Evolutionary conservation across 768 basidiomycete genomes (phyloP).

Genomic region (Strobilomyces echinocephalus): DNA sequence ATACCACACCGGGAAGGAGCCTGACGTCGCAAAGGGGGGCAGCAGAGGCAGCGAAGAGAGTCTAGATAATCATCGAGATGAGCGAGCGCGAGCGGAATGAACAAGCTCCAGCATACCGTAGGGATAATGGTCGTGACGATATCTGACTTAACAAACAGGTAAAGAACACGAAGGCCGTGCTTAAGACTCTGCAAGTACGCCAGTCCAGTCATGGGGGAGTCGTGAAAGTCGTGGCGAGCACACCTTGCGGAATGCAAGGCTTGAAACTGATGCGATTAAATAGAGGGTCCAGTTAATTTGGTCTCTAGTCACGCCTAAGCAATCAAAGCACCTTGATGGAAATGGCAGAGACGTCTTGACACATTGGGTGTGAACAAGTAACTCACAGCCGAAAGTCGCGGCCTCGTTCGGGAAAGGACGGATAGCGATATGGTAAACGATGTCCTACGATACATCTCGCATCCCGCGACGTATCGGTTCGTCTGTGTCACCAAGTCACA

Average conservation of each 20-base stretch:
- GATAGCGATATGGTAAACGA: background rate
- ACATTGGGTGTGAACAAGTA: constrained; percentile 8
- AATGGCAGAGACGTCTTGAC: constrained; percentile 1
- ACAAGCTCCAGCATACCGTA: constrained; percentile 12
- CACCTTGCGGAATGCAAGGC: background rate
- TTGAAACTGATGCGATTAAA: constrained; percentile 13
- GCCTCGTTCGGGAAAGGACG: constrained; percentile 1
- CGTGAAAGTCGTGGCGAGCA: constrained; percentile 15
- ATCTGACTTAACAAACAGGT: constrained; percentile 26
- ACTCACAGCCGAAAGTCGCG: constrained; percentile 8
- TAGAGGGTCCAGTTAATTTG: constrained; percentile 7
- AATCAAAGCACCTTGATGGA: constrained; percentile 1
- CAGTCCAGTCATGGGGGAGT: constrained; percentile 18
- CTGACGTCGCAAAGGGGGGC: constrained; percentile 28
- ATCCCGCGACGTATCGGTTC: constrained; percentile 3
- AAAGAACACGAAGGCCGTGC: constrained; percentile 12
- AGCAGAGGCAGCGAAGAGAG: constrained; percentile 30
- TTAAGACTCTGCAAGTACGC: constrained; percentile 5
- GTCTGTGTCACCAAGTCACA: background rate
- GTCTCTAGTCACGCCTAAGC: constrained; percentile 5
- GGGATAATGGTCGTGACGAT: constrained; percentile 26
- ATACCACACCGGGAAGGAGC: constrained; percentile 26
- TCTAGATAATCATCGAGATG: constrained; percentile 19
- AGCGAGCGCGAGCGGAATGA: background rate
- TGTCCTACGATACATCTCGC: background rate